A percentile compares a stretch with the other conserved stretches of the same genome.
Evolutionary conservation across 192 early-diverging fungal genomes (phyloP).

Genomic region (Linnemannia hyalina): DNA sequence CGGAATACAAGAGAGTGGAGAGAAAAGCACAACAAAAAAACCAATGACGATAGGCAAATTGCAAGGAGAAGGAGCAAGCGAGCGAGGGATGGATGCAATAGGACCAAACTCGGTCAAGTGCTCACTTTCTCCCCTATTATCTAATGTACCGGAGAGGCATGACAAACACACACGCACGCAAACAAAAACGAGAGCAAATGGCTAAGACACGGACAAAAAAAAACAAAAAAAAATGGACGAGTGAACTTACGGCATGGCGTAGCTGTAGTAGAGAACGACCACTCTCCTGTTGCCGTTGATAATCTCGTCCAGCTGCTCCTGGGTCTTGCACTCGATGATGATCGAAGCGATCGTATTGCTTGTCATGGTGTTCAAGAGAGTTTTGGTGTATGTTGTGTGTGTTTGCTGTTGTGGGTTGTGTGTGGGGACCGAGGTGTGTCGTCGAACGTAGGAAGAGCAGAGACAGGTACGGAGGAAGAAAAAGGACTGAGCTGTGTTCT

Average conservation of each 20-base stretch:
- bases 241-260: constrained; percentile 54
- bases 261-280: constrained; percentile 48
- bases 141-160: constrained; percentile 9
- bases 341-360: constrained; percentile 28
- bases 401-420: background rate
- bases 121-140: constrained; percentile 15
- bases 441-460: background rate
- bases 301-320: constrained; percentile 43
- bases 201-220: background rate
- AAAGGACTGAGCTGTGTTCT: background rate
- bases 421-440: background rate
- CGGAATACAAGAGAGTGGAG: background rate
- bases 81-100: background rate
- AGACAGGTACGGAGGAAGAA: background rate
- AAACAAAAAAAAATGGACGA: background rate
- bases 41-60: background rate
- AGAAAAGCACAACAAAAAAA: background rate
- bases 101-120: background rate
- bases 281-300: constrained; percentile 25
- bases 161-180: background rate
- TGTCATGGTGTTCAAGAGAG: constrained; percentile 19
- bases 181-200: constrained; percentile 5
- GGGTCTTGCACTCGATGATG: constrained; percentile 45
- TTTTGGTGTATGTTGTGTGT: background rate
- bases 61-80: background rate